Evolutionary conservation across 2,329 filamentous ascomycete genomes (phyloP), one percentile per base, ranked within the genome.

Genomic region (Byssothecium circinans): DNA sequence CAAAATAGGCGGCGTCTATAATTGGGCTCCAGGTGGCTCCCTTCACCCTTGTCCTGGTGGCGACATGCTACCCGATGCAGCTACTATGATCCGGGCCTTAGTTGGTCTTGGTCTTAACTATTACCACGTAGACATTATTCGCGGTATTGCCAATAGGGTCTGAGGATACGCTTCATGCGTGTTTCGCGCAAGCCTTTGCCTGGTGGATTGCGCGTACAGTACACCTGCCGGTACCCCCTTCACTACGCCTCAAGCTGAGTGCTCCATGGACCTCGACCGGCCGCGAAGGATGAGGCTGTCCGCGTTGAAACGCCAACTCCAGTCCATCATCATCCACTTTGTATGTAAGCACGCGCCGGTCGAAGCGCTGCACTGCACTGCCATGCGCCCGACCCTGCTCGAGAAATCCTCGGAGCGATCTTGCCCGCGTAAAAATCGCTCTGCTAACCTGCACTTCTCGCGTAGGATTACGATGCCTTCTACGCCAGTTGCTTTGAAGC

Each of bases 401-500:
- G n/a, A n/a, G n/a, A n/a, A 25, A 5, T 25, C 23, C 23, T 25
- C 23, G 23, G 23, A 25, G 23, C 23, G 10, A 25, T 25, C 33
- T 15, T n/a, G 14, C 14, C 30, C 30, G 30, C 30, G 14, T 19
- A 35, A 32, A 32, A 3, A 11, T 35, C 33, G 12, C 18, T 15
- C 17, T 35, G 15, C 33, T 35, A n/a, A 19, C 33, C 12, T 35
- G 11, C 2, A 17, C 18, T 8, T 35, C 33, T 35, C 33, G 11
- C 12, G 25, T 18, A 41, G 23, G 38, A 41, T 30, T 89, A 91
- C 68, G 89, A 92, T 75, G 95, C 89, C 75, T 97, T 97, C 77
- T 97, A 97, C 70, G 91, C 91, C 18, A 89, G 90, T 41, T 91
- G 94, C 8, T 86, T 94, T 58, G 91, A 96, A 73, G 86, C 86